Base-by-base conservation (phyloP, 1,284 basidiomycete genomes). In the Ceratobasidium theobromae region DNA sequence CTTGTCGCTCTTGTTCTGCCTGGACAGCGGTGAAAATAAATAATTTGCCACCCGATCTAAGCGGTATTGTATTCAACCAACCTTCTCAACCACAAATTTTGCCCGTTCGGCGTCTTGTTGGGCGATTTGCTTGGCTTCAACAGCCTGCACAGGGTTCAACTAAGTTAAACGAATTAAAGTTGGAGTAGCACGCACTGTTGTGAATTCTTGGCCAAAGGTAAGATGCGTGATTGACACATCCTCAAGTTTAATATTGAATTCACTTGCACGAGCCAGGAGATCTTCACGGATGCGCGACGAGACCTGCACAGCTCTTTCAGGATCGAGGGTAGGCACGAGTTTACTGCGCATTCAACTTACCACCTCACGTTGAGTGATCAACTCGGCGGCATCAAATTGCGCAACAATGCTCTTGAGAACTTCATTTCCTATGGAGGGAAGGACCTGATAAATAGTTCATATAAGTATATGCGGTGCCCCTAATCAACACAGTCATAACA, bases 1-100 rank as follows among this genome's bases (percentile, higher is more conserved):
- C 97, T 81, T 99, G 96, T 67, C 95, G 88, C 78, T 99, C 97
- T 89, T 99, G 97, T 77, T 99, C 96, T 35, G 97, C 94, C 91
- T 93, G 69, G 43, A 41, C 9, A 27, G 18, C 21, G 30, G 4
- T 43, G 2, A 16, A 32, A 40, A 23, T 21, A n/a, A n/a, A n/a
- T n/a, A n/a, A n/a, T n/a, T n/a, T n/a, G n/a, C n/a, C n/a, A 38
- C 14, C 9, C 25, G n/a, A 16, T 21, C 16, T 53, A n/a, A 65
- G 48, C 51, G 3, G 16, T n/a, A 16, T 35, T 14, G 27, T 28
- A 54, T 33, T 21, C 38, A 33, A 49, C 11, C 46, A 27, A 89
- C 91, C 84, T 93, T 95, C 78, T 99, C 97, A 70, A 99, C 96
- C 71, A 99, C 92, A 77, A 99, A 99, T 78, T 97, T 98, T 70